Evolutionary conservation across 495 filamentous ascomycete species (phyloP), one percentile per base, ranked within the genome.

Genomic region (Hyaloscypha finlandica): DNA sequence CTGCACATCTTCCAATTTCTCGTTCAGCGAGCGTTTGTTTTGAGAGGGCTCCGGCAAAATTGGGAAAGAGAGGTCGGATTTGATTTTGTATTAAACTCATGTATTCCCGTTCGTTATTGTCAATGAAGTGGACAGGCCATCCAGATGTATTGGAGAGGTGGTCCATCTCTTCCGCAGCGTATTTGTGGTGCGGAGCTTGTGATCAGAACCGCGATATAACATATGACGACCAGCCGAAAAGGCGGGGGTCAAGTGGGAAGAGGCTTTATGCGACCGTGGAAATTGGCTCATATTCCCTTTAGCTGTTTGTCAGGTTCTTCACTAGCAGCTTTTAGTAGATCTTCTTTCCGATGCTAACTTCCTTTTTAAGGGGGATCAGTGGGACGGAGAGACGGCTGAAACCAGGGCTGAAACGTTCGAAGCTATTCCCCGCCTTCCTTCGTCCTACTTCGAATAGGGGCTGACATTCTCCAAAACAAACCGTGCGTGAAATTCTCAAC

Each of bases 31-130:
- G 59, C 16, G 59, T 3, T 61, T 61, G 59, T 25, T 19, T 48
- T 61, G 25, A 61, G 33, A 61, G 33, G 6, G 59, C 4, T 48
- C 37, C n/a, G 59, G 59, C 59, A 33, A 61, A 61, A 53, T 53
- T 63, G 42, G 61, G 61, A 63, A 63, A 63, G 61, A 63, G 29
- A 12, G 61, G 61, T 53, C n/a, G 61, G 61, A 63, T 63, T 63
- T 63, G 61, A 37, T 63, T 53, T 63, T 63, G 61, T 63, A 63
- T 63, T 54, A 63, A 63, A 63, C 19, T 37, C 61, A 63, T 63
- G n/a, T 63, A 63, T 55, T 63, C 61, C 2, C 30, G 30, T 8
- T 63, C 61, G 8, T 53, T 55, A 22, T 20, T 54, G 19, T 63
- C 61, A 63, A 63, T 5, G 61, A 8, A 54, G 6, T 52, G 42